Conservation (phyloP, 2,329 filamentous ascomycete genomes). For the Arthrobotrys sphaeroides region DNA sequence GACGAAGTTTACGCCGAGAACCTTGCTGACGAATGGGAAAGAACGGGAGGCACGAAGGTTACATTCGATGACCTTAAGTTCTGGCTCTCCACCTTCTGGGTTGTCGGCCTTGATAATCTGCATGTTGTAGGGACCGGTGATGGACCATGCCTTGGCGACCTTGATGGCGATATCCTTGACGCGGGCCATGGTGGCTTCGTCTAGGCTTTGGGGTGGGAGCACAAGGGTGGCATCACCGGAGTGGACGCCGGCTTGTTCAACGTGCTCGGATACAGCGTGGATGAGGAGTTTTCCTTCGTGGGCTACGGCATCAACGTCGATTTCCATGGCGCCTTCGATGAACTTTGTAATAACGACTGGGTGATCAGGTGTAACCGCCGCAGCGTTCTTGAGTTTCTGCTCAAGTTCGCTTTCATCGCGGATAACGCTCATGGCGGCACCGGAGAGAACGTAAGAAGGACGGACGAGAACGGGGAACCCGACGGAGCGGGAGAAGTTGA, state of each 20-base stretch:
- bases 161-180: conserved; percentile 96
- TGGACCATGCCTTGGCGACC: conserved; percentile 95
- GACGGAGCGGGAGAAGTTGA: conserved; percentile 83
- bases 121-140: conserved; percentile 99
- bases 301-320: conserved; percentile 93
- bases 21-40: conserved; percentile 98
- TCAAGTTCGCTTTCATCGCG: conserved; percentile 86
- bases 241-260: conserved; percentile 97
- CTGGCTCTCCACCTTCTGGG: conserved; percentile 76
- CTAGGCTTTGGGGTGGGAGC: conserved; percentile 83
- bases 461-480: conserved; percentile 95
- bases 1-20: conserved; percentile 95
- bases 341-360: conserved; percentile 98
- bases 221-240: conserved; percentile 96
- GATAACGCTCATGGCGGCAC: conserved; percentile 98
- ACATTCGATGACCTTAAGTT: conserved; percentile 96
- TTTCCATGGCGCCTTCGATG: conserved; percentile 95
- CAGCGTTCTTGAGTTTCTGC: conserved; percentile 91
- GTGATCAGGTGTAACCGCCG: conserved; percentile 91
- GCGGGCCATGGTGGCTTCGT: conserved; percentile 79
- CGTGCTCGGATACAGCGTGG: conserved; percentile 93
- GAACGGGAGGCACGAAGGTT: conserved; percentile 96
- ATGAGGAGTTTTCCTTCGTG: conserved; percentile 85
- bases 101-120: conserved; percentile 95
- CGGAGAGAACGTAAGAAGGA: conserved; percentile 93